phyloP scores from a whole-genome alignment of 768 basidiomycete genomes.

The Rhizopogon salebrosus region DNA sequence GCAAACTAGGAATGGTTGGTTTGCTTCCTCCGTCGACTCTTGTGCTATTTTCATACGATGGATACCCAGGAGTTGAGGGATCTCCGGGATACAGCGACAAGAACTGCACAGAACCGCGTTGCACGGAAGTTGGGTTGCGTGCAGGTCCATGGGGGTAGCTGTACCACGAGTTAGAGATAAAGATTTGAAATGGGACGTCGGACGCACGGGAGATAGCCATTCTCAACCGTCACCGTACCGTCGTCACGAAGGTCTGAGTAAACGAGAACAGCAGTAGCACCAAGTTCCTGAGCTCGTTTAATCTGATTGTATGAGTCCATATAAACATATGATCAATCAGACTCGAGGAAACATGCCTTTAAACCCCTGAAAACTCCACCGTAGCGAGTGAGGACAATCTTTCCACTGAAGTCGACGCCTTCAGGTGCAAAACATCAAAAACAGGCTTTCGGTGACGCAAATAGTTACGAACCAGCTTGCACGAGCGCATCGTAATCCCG shows the following conservation, averaged over 20 bases:
- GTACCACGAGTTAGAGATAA: not conserved
- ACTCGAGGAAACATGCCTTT: conserved; percentile 35
- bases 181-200: not conserved
- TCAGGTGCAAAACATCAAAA: not conserved
- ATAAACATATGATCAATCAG: not conserved
- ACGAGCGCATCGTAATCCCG: conserved; percentile 60
- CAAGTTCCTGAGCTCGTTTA: conserved; percentile 60
- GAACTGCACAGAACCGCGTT: conserved; percentile 65
- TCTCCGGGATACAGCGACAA: conserved; percentile 52
- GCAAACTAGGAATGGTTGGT: conserved; percentile 56
- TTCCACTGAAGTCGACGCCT: conserved; percentile 57
- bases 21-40: conserved; percentile 43
- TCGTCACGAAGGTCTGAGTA: conserved; percentile 66
- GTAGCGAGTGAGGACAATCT: conserved; percentile 58
- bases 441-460: not conserved
- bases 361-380: conserved; percentile 63
- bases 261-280: conserved; percentile 55
- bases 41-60: conserved; percentile 63
- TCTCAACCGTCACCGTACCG: conserved; percentile 52
- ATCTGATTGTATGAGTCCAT: conserved; percentile 29
- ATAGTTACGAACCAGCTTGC: conserved; percentile 34
- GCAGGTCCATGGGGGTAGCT: conserved; percentile 69
- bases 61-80: conserved; percentile 44
- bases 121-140: conserved; percentile 53
- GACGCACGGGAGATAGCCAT: conserved; percentile 46